These are phyloP conservation scores for Macrophomina phaseolina DNA, from an alignment of 2,329 filamentous ascomycete genomes.

Conservation along the genomic window DNA sequence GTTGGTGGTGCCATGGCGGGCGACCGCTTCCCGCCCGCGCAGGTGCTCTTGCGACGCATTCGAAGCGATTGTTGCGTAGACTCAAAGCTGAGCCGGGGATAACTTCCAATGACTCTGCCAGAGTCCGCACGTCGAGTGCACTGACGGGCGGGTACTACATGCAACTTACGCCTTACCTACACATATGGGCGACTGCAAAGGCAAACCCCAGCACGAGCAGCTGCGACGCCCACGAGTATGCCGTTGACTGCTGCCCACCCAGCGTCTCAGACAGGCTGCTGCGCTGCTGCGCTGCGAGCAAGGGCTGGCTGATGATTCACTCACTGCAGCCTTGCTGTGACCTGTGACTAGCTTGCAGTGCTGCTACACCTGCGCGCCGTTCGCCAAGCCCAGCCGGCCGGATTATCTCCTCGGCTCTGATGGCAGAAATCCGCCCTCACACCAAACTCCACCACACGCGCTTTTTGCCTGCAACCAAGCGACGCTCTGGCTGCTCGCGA, in stretches of 20 bases:
- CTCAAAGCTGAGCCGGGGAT: background rate
- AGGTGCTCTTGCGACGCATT: constrained; percentile 9
- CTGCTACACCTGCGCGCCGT: constrained; percentile 2
- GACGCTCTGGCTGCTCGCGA: constrained; percentile 28
- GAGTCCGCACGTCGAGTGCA: background rate
- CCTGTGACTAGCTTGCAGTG: background rate
- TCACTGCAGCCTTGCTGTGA: constrained; percentile 4
- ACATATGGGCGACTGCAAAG: no score
- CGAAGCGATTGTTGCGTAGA: background rate
- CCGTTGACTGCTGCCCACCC: constrained; percentile 5
- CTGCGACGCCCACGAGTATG: constrained; percentile 5
- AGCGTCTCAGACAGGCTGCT: constrained; percentile 8
- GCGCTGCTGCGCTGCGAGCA: background rate
- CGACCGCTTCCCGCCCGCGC: constrained; percentile 7
- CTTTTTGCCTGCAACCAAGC: constrained; percentile 21
- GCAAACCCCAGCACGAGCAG: constrained; percentile 6
- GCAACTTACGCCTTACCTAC: no score
- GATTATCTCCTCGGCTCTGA: background rate
- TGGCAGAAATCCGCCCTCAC: constrained; percentile 15
- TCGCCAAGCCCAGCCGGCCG: background rate
- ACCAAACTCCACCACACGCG: constrained; percentile 7
- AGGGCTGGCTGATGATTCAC: background rate
- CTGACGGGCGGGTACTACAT: background rate
- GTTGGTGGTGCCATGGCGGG: constrained; percentile 7
- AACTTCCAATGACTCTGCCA: background rate